Evolutionary conservation across 1,139 yeast genomes (phyloP).

Genomic region (Saccharomyces hybrid): DNA sequence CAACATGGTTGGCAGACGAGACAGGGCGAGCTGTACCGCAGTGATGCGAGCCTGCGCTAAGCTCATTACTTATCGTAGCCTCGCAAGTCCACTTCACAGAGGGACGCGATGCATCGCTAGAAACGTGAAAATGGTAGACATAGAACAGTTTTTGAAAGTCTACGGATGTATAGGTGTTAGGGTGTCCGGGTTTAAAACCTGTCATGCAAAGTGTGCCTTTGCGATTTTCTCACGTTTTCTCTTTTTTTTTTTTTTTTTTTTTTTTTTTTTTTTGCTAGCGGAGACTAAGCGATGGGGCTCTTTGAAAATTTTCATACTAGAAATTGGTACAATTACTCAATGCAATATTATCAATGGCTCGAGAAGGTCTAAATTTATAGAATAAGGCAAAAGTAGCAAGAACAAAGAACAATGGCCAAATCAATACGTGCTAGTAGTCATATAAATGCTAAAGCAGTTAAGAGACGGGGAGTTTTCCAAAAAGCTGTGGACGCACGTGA

Average conservation of each 20-base stretch:
- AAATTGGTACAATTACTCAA: background rate
- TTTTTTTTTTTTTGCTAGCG: background rate
- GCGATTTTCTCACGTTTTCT: background rate
- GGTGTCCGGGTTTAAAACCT: background rate
- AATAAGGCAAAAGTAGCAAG: background rate
- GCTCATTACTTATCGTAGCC: background rate
- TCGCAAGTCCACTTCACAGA: background rate
- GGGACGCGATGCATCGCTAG: background rate
- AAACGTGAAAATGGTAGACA: no score
- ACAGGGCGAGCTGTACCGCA: background rate
- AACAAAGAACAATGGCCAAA: slow-evolving; percentile 56
- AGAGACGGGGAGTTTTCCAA: slow-evolving; percentile 64
- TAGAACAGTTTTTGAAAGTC: background rate
- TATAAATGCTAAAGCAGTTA: slow-evolving; percentile 66
- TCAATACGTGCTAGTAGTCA: slow-evolving; percentile 80
- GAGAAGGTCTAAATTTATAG: background rate
- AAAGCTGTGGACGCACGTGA: slow-evolving; percentile 62
- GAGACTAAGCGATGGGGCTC: background rate
- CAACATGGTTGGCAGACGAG: background rate
- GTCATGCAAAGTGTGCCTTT: background rate
- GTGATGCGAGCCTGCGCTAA: background rate
- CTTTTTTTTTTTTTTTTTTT: background rate
- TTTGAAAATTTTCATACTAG: background rate
- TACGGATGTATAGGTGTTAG: background rate
- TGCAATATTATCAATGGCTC: background rate